Conservation (phyloP, 2,329 filamentous ascomycete species). For the Ceratocystis cubensis region DNA sequence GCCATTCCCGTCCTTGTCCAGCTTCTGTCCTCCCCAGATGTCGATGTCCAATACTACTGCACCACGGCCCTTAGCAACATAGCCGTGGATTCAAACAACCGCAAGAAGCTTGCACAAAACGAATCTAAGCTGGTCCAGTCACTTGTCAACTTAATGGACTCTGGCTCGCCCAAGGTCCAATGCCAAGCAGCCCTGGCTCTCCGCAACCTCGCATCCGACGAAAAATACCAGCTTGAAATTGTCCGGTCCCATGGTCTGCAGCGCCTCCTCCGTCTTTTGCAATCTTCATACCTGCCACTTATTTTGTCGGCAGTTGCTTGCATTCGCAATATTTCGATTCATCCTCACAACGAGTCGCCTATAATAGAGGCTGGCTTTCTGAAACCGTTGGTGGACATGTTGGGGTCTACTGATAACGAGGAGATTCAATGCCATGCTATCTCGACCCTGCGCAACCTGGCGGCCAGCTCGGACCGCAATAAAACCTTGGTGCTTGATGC, state of each 20-base stretch:
- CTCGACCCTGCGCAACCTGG: slow-evolving; percentile 86
- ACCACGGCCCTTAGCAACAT: slow-evolving; percentile 98
- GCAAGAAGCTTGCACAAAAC: slow-evolving; percentile 79
- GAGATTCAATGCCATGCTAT: slow-evolving; percentile 99
- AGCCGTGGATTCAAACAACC: slow-evolving; percentile 81
- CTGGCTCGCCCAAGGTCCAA: slow-evolving; percentile 91
- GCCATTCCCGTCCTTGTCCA: slow-evolving; percentile 97
- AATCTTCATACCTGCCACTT: slow-evolving; percentile 88
- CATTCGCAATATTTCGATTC: slow-evolving; percentile 97
- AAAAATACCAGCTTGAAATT: slow-evolving; percentile 97
- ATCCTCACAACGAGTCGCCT: slow-evolving; percentile 91
- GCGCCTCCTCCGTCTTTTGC: slow-evolving; percentile 75
- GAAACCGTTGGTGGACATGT: slow-evolving; percentile 80
- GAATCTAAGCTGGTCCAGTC: slow-evolving; percentile 88
- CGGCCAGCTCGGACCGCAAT: slow-evolving; percentile 93
- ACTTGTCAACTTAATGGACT: slow-evolving; percentile 92
- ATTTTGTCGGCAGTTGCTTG: slow-evolving; percentile 95
- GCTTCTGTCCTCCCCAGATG: slow-evolving; percentile 79
- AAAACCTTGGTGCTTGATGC: slow-evolving; percentile 96
- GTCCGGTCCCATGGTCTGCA: slow-evolving; percentile 76
- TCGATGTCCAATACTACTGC: slow-evolving; percentile 98
- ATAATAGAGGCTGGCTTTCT: slow-evolving; percentile 97
- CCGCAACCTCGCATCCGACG: slow-evolving; percentile 89
- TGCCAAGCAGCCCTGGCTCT: slow-evolving; percentile 92
- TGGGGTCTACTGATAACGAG: slow-evolving; percentile 93